These are phyloP conservation scores for Colletotrichum acutatum DNA, from an alignment of 2,329 filamentous ascomycete genomes.

Conservation along the genomic window DNA sequence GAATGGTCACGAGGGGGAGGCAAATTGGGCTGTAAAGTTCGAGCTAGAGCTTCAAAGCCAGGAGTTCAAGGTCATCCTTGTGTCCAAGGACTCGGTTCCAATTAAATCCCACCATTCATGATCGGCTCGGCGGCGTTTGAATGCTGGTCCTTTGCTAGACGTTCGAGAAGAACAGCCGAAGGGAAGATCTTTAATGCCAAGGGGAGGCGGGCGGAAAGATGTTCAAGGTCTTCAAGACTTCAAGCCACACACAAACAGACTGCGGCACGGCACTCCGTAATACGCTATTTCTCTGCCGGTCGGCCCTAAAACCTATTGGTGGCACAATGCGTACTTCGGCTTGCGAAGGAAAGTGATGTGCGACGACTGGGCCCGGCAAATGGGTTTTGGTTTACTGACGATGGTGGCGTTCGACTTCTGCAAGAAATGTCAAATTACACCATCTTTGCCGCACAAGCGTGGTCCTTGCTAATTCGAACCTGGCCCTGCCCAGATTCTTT, in stretches of 20 bases:
- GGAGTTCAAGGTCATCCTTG: background rate
- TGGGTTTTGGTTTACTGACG: background rate
- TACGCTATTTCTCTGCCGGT: background rate
- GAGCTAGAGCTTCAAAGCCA: background rate
- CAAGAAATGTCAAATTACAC: background rate
- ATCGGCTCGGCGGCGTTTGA: background rate
- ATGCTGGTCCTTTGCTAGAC: background rate
- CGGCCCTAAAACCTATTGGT: constrained; percentile 20
- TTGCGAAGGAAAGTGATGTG: background rate
- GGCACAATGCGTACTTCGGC: constrained; percentile 9
- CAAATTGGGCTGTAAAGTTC: background rate
- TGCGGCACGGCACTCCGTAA: background rate
- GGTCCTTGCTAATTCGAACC: constrained; percentile 10
- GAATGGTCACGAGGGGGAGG: background rate
- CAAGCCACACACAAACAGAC: background rate
- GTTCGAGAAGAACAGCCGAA: constrained; percentile 18
- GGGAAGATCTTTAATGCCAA: constrained; percentile 1
- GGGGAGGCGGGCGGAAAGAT: background rate
- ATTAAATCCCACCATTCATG: background rate
- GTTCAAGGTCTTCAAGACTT: background rate
- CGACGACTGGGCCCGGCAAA: constrained; percentile 1
- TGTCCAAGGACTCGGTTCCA: background rate
- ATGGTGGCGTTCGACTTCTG: background rate
- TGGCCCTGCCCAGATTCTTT: background rate
- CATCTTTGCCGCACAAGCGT: background rate